Evolutionary conservation across 768 basidiomycete genomes (phyloP).

Genomic region (Calvatia gigantea): DNA sequence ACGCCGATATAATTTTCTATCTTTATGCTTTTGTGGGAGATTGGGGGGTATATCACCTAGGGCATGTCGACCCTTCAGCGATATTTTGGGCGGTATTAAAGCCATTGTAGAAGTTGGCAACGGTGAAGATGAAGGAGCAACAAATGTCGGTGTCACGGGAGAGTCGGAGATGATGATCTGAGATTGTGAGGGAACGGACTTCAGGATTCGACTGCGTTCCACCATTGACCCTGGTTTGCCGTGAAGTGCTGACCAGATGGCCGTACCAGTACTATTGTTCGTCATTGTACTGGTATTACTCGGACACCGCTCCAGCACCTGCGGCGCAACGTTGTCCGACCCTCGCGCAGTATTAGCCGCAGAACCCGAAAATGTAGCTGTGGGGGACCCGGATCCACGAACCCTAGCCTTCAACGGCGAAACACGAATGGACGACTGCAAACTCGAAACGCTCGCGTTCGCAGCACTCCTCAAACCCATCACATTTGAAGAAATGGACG

Average conservation of each 20-base stretch:
- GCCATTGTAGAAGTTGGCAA: conserved; percentile 18
- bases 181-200: conserved; percentile 29
- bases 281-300: conserved; percentile 7
- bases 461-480: conserved; percentile 3
- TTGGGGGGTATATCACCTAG: background rate
- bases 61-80: background rate
- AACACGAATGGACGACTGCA: conserved; percentile 10
- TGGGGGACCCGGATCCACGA: background rate
- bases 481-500: conserved; percentile 4
- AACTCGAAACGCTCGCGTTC: conserved; percentile 9
- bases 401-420: conserved; percentile 5
- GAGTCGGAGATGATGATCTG: conserved; percentile 23
- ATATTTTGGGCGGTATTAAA: conserved; percentile 13
- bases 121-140: conserved; percentile 19
- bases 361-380: background rate
- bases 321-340: background rate
- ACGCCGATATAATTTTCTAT: conserved; percentile 5
- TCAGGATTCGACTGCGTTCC: conserved; percentile 22
- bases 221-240: background rate
- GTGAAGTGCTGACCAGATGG: conserved; percentile 8
- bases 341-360: background rate
- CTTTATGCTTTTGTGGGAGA: conserved; percentile 9
- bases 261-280: background rate
- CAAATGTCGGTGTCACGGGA: conserved; percentile 8
- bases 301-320: background rate